phyloP scores from a whole-genome alignment of 2,329 filamentous ascomycete genomes.

The Cryphonectria naterciae region DNA sequence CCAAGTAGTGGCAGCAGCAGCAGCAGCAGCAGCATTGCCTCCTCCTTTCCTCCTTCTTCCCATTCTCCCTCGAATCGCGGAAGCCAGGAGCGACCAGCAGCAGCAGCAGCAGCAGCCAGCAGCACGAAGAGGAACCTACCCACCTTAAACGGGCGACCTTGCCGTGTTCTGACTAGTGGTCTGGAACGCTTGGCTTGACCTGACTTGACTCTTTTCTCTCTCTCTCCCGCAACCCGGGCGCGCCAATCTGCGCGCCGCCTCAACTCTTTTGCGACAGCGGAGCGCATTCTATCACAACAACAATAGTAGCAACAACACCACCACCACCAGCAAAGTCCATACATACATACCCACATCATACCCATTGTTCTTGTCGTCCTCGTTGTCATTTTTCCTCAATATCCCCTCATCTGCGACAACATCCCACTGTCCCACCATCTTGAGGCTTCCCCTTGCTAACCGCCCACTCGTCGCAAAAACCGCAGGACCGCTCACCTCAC shows the following conservation, averaged over 20 bases:
- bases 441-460: conserved; percentile 34
- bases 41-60: not conserved
- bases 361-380: not conserved
- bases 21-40: not conserved
- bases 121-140: not conserved
- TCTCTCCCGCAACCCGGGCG: not conserved
- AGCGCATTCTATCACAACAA: conserved; percentile 16
- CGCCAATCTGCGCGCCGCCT: conserved; percentile 13
- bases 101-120: too few species aligned
- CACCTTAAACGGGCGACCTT: conserved; percentile 1
- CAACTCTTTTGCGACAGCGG: conserved; percentile 4
- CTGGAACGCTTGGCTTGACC: not conserved
- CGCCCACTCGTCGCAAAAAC: conserved; percentile 29
- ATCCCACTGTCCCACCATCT: not conserved
- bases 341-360: not conserved
- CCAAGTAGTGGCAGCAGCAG: not conserved
- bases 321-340: conserved; percentile 17
- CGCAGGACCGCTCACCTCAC: conserved; percentile 58
- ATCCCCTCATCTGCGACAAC: not conserved
- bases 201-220: not conserved
- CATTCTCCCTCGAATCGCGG: conserved; percentile 1
- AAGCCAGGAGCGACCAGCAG: not conserved
- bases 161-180: conserved; percentile 14
- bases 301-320: conserved; percentile 9
- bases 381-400: not conserved